phyloP scores from a whole-genome alignment of 768 basidiomycete genomes.

The Naematelia encephala region DNA sequence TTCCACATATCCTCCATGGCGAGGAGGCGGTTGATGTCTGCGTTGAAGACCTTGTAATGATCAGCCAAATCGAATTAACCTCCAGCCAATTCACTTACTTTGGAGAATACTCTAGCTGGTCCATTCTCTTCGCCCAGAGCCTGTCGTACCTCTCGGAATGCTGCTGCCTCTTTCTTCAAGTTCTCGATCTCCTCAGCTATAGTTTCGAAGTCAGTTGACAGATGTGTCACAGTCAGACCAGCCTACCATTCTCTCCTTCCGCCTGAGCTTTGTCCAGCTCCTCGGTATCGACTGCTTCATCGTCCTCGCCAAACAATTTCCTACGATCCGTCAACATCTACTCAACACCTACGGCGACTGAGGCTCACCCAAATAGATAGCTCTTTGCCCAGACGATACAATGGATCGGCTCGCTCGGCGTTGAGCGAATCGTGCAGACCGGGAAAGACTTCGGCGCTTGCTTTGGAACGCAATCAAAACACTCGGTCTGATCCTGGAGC shows the following conservation, averaged over 20 bases:
- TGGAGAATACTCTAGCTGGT: slow-evolving; percentile 73
- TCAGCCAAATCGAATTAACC: neutral
- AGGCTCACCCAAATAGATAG: slow-evolving; percentile 80
- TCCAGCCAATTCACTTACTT: slow-evolving; percentile 56
- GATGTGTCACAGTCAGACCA: slow-evolving; percentile 44
- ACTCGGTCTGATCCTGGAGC: slow-evolving; percentile 76
- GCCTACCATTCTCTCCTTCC: slow-evolving; percentile 84
- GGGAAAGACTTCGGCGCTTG: slow-evolving; percentile 91
- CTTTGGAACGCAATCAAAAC: slow-evolving; percentile 94
- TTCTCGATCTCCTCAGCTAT: slow-evolving; percentile 82
- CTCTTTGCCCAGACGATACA: slow-evolving; percentile 99
- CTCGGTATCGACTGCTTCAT: slow-evolving; percentile 62
- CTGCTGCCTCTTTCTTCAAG: slow-evolving; percentile 80
- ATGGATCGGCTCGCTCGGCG: slow-evolving; percentile 94
- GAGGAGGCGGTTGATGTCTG: slow-evolving; percentile 82
- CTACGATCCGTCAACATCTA: slow-evolving; percentile 53
- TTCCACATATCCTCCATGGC: slow-evolving; percentile 98
- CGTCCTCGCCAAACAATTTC: slow-evolving; percentile 89
- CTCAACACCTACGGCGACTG: neutral
- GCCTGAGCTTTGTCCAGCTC: slow-evolving; percentile 91
- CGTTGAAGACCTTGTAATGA: slow-evolving; percentile 70
- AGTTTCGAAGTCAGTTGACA: neutral
- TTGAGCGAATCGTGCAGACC: slow-evolving; percentile 95
- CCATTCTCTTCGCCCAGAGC: slow-evolving; percentile 62
- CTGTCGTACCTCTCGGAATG: slow-evolving; percentile 75